Base-by-base conservation (phyloP, 2,329 filamentous ascomycete genomes). In the Onygenales sp. region DNA sequence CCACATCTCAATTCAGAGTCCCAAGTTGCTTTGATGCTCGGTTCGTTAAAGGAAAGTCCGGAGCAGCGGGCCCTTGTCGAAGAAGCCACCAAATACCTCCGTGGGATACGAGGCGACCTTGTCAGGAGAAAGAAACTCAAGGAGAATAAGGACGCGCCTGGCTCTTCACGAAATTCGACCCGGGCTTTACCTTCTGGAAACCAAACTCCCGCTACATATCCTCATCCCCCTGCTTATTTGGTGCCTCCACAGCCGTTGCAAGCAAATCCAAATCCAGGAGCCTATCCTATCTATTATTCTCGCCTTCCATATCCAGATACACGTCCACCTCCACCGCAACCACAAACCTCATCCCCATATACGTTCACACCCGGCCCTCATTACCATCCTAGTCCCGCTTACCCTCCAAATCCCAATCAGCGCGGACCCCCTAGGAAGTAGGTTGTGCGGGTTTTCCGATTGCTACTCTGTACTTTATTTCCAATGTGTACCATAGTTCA, bases 11-110 rank as follows among this genome's bases (percentile, higher is more conserved):
- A 72, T 52, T 81, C 81, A 2, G 80, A 86, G 57, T 78, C 76
- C 2, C 78, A 87, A 61, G 74, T 89, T 13, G 75, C 78, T 52
- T 70, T 78, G 17, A 85, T 89, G 75, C 70, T 89, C 13, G 76
- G 81, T 53, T 77, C 79, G 0, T 66, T 89, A 21, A 81, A 81
- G 60, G 68, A 73, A 51, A 83, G 78, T 52, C 75, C 73, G 0
- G 84, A 86, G 62, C 71, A 75, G 9, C 70, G 69, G 31, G 71
- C 78, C 17, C 64, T 82, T 7, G 70, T 84, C 9, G 73, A 77
- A 9, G 63, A 73, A 32, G 82, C 82, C 2, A 74, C 70, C 42
- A 78, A 75, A 55, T 85, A 85, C 59, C 65, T 85, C 13, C 68
- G 72, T 13, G 78, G 78, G 3, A 72, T 84, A 44, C 79, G 82